Evolutionary conservation across 331 rosid genomes (phyloP).

Genomic region (Pyracantha coccinea): DNA sequence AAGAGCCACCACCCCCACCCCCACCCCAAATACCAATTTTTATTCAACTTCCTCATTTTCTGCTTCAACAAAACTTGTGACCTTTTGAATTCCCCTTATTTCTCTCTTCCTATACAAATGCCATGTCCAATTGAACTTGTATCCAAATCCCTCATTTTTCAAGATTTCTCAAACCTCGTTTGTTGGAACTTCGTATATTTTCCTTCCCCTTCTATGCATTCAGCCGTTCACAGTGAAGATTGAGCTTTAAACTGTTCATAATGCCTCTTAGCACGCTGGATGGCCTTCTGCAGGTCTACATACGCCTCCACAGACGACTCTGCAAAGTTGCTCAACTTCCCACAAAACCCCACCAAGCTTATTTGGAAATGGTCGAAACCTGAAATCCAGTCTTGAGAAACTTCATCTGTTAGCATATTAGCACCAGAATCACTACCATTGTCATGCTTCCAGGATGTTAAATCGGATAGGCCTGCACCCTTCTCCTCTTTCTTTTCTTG

Average conservation of each 20-base stretch:
- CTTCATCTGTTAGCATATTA: constrained; percentile 38
- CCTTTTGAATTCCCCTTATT: constrained; percentile 1
- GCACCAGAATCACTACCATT: constrained; percentile 31
- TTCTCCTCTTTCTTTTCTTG: constrained; percentile 62
- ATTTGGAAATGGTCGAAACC: constrained; percentile 53
- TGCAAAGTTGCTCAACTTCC: constrained; percentile 43
- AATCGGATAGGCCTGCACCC: constrained; percentile 19
- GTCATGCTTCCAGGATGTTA: constrained; percentile 34
- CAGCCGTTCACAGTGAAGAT: constrained; percentile 14
- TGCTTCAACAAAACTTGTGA: background rate
- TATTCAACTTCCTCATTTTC: background rate
- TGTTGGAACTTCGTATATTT: background rate
- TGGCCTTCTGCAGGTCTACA: constrained; percentile 31
- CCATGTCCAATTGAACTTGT: background rate
- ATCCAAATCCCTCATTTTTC: background rate
- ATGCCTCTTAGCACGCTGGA: constrained; percentile 23
- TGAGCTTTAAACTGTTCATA: constrained; percentile 27
- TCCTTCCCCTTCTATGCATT: too few relatives aligned
- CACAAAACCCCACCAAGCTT: constrained; percentile 47
- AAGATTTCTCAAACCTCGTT: background rate
- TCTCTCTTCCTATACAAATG: constrained; percentile 24
- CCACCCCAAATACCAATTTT: background rate
- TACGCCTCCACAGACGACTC: constrained; percentile 53
- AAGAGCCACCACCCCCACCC: background rate
- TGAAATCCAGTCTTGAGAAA: constrained; percentile 43